phyloP scores from a whole-genome alignment of 2,329 filamentous ascomycete species.

The Neonectria ditissima region DNA sequence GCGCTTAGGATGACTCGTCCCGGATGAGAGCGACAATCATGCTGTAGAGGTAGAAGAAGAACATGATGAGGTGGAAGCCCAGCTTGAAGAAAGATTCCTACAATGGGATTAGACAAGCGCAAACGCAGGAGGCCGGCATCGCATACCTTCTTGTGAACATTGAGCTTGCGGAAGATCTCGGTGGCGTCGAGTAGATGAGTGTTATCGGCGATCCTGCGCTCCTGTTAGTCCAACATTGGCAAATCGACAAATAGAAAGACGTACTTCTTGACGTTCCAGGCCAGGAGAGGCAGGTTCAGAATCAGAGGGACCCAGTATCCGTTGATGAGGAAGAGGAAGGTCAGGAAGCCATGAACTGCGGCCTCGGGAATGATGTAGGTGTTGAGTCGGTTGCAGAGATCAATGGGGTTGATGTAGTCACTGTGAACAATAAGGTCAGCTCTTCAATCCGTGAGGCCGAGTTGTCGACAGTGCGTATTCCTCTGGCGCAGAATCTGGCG shows the following conservation, averaged over 20 bases:
- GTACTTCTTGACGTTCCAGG: slow-evolving; percentile 98
- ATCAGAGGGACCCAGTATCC: slow-evolving; percentile 97
- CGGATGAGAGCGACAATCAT: slow-evolving; percentile 97
- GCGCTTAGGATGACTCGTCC: slow-evolving; percentile 84
- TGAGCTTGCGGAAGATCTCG: slow-evolving; percentile 99
- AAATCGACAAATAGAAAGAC: slow-evolving; percentile 51
- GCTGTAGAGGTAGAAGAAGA: slow-evolving; percentile 99
- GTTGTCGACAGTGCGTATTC: slow-evolving; percentile 28
- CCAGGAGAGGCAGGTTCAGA: slow-evolving; percentile 91
- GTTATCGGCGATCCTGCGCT: slow-evolving; percentile 89
- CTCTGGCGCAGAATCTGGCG: slow-evolving; percentile 31
- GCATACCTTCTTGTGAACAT: slow-evolving; percentile 95
- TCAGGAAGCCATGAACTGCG: slow-evolving; percentile 95
- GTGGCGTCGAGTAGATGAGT: slow-evolving; percentile 96
- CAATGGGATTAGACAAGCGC: slow-evolving; percentile 41
- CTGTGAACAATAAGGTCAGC: slow-evolving; percentile 59
- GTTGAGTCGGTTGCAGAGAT: slow-evolving; percentile 99
- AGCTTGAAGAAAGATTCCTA: slow-evolving; percentile 99
- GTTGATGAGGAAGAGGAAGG: slow-evolving; percentile 96
- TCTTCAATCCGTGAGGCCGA: slow-evolving; percentile 16
- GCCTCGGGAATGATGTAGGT: slow-evolving; percentile 99
- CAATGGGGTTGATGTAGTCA: slow-evolving; percentile 99
- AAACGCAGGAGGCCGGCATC: neutral
- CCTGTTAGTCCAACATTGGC: slow-evolving; percentile 36
- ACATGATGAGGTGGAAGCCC: slow-evolving; percentile 98